These are phyloP conservation scores for Canavalia ensiformis DNA, from an alignment of 306 rosid species.

Conservation along the genomic window DNA sequence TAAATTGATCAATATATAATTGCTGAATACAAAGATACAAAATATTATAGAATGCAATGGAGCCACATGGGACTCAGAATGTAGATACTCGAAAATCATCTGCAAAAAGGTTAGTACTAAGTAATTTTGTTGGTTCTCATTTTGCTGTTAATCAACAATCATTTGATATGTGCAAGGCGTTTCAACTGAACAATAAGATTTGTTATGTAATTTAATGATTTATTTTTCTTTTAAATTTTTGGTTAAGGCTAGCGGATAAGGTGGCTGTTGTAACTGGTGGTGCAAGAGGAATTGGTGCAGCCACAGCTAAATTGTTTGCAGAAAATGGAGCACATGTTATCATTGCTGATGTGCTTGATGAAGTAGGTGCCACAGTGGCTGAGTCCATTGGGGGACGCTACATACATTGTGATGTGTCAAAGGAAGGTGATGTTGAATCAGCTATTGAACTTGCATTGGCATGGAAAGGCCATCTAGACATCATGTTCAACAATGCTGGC, in stretches of 20 bases:
- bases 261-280: conserved; percentile 89
- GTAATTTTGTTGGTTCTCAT: conserved; percentile 10
- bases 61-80: conserved; percentile 40
- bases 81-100: conserved; percentile 42
- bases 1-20: neutral
- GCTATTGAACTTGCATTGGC: conserved; percentile 62
- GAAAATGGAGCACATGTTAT: conserved; percentile 76
- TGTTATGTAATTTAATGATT: neutral
- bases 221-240: neutral
- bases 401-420: conserved; percentile 82
- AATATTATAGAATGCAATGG: conserved; percentile 45
- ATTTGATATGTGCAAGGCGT: neutral
- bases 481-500: conserved; percentile 91
- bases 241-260: conserved; percentile 61
- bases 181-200: neutral
- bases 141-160: neutral
- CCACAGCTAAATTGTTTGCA: conserved; percentile 75
- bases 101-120: conserved; percentile 56
- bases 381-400: conserved; percentile 65
- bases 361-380: conserved; percentile 63
- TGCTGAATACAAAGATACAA: conserved; percentile 12
- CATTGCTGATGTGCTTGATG: conserved; percentile 82
- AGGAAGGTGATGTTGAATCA: conserved; percentile 75
- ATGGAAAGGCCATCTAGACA: conserved; percentile 80
- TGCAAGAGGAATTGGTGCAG: conserved; percentile 90